Base-by-base conservation (phyloP, 305 asterid genomes). In the Lippia alba region DNA sequence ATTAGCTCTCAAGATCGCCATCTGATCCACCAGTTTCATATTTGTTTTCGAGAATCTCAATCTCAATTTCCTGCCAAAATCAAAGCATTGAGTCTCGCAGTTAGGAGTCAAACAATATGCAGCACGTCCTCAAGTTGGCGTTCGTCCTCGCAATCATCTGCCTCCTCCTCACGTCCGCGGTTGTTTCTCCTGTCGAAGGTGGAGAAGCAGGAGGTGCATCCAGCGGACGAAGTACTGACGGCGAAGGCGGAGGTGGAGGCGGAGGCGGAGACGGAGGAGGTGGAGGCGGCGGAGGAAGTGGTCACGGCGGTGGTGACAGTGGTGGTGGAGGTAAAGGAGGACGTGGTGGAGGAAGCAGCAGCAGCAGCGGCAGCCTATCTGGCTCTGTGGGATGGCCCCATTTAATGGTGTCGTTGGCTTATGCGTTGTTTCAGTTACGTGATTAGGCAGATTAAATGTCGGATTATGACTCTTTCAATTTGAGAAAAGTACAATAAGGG, bases 131-230 rank as follows among this genome's bases (percentile, higher is more conserved):
- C 8, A 78, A 75, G 40, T 65, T 61, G 6, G 7, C 72, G 11
- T n/a, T 75, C 0, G 55, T 66, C 64, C 34, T 76, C 18, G 15
- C 75, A 30, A 50, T 78, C 16, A 56, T 75, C 8, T 72, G 79
- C 56, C 64, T 75, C 20, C 79, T 81, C 54, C 66, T 81, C 44
- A 66, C 79, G 3, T 39, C 71, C 5, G 65, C 54, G 0, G 71
- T 68, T 4, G 79, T 79, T 18, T 55, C 67, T n/a, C 33, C 61
- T 1, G 53, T 40, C 7, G 14, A 56, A 3, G 74, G 60, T 1
- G 54, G 48, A 3, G 63, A 71, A 14, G 76, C 75, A 4, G 64
- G 77, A 39, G 41, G 41, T 36, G 41, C 6, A 36, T 1, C 41
- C 41, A n/a, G 76, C 74, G 64, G 79, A 17, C 61, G 65, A 5